Conservation (phyloP, 1,284 basidiomycete genomes). For the Flammula alnicola region DNA sequence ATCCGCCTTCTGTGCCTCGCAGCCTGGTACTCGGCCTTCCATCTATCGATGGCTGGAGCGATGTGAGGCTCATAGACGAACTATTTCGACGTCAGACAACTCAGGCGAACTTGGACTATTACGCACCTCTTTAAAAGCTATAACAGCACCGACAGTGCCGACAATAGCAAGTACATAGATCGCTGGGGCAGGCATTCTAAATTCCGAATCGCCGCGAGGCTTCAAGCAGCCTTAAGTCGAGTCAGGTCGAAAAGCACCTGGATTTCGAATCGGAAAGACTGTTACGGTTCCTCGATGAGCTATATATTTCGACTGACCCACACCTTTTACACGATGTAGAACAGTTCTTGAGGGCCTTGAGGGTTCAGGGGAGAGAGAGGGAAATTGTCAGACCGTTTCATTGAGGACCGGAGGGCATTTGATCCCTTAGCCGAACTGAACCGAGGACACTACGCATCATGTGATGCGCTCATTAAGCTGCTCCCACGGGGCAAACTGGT, state of each 20-base stretch:
- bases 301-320: too few relatives aligned
- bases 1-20: slow-evolving; percentile 18
- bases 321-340: too few relatives aligned
- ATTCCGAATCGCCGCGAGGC: slow-evolving; percentile 10
- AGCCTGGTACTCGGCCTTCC: slow-evolving; percentile 26
- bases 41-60: slow-evolving; percentile 29
- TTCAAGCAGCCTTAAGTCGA: neutral
- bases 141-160: slow-evolving; percentile 28
- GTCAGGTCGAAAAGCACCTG: too few relatives aligned
- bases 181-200: slow-evolving; percentile 30
- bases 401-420: too few relatives aligned
- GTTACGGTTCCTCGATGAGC: neutral
- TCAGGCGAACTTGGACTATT: neutral
- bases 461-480: too few relatives aligned
- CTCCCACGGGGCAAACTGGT: too few relatives aligned
- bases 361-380: too few relatives aligned
- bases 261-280: neutral
- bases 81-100: slow-evolving; percentile 19
- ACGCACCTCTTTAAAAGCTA: slow-evolving; percentile 34
- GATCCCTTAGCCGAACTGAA: too few relatives aligned
- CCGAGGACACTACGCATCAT: too few relatives aligned
- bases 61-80: slow-evolving; percentile 36
- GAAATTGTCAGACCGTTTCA: too few relatives aligned
- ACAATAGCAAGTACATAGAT: slow-evolving; percentile 33
- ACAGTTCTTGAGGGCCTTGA: too few relatives aligned